Percentiles rank a stretch among this genome's conserved stretches.
Conservation (phyloP, 2,329 filamentous ascomycete species). For the Colletotrichum spinosum region DNA sequence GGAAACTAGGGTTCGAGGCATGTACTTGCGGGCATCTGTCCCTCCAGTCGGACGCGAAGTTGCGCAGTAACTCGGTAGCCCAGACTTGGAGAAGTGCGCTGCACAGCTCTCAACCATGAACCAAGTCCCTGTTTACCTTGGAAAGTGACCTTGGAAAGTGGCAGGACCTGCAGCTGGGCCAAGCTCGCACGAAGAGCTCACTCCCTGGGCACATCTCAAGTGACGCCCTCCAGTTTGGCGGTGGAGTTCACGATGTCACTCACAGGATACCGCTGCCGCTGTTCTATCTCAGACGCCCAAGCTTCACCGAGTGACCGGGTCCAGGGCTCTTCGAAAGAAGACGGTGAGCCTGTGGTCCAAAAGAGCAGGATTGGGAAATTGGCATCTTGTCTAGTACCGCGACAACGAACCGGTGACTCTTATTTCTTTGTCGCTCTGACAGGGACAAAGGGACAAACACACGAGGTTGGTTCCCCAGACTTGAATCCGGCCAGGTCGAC, state of each 20-base stretch:
- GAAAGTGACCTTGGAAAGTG: constrained; percentile 4
- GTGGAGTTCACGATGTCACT: constrained; percentile 5
- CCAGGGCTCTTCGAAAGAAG: constrained; percentile 24
- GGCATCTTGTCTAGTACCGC: constrained; percentile 12
- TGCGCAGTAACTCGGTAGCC: background rate
- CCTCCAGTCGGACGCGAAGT: constrained; percentile 10
- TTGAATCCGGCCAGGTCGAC: too few relatives aligned
- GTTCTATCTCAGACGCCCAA: constrained; percentile 28
- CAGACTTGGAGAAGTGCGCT: too few relatives aligned
- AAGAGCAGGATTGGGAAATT: constrained; percentile 6
- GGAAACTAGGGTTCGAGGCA: background rate
- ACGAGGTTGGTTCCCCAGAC: too few relatives aligned
- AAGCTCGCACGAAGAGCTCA: constrained; percentile 5
- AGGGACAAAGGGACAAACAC: constrained; percentile 7
- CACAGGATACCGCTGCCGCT: constrained; percentile 24
- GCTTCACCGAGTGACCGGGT: constrained; percentile 18
- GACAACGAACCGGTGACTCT: constrained; percentile 11
- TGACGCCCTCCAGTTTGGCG: constrained; percentile 8
- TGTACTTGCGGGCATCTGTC: constrained; percentile 16
- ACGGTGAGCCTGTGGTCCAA: constrained; percentile 23
- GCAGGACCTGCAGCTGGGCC: constrained; percentile 22
- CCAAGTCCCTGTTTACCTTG: too few relatives aligned
- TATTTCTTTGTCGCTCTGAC: background rate
- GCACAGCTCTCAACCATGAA: too few relatives aligned
- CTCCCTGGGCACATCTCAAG: background rate